Conservation (phyloP, 2,329 filamentous ascomycete species). For the Paecilomyces fulvus region DNA sequence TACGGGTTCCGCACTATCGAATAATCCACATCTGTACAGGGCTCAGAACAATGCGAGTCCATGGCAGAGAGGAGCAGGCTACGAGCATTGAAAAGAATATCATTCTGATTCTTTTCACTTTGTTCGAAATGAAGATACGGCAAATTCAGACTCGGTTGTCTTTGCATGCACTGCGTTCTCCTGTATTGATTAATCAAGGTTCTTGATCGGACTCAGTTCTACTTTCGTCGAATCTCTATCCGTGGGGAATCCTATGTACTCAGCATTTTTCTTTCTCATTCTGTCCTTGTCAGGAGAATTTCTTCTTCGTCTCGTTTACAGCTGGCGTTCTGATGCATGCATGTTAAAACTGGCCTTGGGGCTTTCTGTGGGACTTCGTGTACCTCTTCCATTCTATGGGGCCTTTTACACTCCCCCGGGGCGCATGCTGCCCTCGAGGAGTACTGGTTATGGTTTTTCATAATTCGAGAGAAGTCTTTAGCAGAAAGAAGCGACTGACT, state of each 20-base stretch:
- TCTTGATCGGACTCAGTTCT: neutral
- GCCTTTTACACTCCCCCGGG: neutral
- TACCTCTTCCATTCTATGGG: neutral
- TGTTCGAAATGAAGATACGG: slow-evolving; percentile 32
- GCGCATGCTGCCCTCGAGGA: slow-evolving; percentile 8
- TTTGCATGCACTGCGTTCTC: slow-evolving; percentile 17
- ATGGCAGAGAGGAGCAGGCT: slow-evolving; percentile 59
- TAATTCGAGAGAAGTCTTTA: neutral
- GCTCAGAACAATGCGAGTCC: slow-evolving; percentile 50
- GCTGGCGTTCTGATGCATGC: slow-evolving; percentile 27
- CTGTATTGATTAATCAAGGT: slow-evolving; percentile 1
- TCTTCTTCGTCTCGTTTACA: slow-evolving; percentile 10
- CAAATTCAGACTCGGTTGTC: slow-evolving; percentile 15
- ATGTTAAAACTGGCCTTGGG: slow-evolving; percentile 22
- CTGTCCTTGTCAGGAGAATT: slow-evolving; percentile 10
- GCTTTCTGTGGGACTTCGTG: neutral
- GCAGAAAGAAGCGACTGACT: neutral
- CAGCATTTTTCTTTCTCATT: slow-evolving; percentile 5
- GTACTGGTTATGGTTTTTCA: neutral
- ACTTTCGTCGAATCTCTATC: slow-evolving; percentile 7
- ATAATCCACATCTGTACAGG: slow-evolving; percentile 26
- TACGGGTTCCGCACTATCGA: slow-evolving; percentile 19
- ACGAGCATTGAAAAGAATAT: slow-evolving; percentile 44
- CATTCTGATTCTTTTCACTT: slow-evolving; percentile 16
- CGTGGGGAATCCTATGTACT: slow-evolving; percentile 4